phyloP scores from a whole-genome alignment of 352 stramenopile species.

The Phytophthora capsici region DNA sequence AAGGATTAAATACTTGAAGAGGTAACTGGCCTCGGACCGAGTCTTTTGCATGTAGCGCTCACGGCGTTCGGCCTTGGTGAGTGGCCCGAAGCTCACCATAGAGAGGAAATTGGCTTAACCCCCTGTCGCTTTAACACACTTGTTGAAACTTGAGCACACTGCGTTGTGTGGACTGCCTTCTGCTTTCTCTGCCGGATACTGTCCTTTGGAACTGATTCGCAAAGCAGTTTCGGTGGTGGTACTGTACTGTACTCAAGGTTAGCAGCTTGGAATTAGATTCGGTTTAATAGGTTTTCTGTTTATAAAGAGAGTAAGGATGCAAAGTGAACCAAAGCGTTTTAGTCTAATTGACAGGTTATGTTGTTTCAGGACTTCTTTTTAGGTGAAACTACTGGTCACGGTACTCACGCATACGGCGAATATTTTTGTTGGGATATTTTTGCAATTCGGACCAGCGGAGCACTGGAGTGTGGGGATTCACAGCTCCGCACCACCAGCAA shows the following conservation, averaged over 20 bases:
- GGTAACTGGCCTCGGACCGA: slow-evolving; percentile 72
- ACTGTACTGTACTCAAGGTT: background rate
- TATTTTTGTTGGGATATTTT: slow-evolving; percentile 9
- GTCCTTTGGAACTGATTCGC: slow-evolving; percentile 8
- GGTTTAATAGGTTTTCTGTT: too few species aligned
- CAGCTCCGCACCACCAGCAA: slow-evolving; percentile 1
- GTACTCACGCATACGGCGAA: background rate
- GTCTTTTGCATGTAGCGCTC: slow-evolving; percentile 80
- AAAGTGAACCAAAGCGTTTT: too few species aligned
- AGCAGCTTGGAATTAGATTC: background rate
- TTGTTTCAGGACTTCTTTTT: too few species aligned
- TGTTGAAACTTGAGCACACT: too few species aligned
- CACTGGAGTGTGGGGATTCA: slow-evolving; percentile 1
- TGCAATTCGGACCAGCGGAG: slow-evolving; percentile 12
- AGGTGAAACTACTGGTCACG: too few species aligned
- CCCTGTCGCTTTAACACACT: slow-evolving; percentile 16
- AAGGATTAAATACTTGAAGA: slow-evolving; percentile 90
- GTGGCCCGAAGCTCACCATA: slow-evolving; percentile 45
- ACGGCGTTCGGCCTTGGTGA: slow-evolving; percentile 62
- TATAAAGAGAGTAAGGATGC: too few species aligned
- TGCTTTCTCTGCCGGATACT: slow-evolving; percentile 25
- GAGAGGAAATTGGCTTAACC: background rate
- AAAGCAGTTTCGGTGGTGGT: slow-evolving; percentile 2
- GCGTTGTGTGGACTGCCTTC: too few species aligned
- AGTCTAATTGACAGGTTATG: too few species aligned